phyloP scores from a whole-genome alignment of 140 eudicot genomes.

The Oenanthe javanica region DNA sequence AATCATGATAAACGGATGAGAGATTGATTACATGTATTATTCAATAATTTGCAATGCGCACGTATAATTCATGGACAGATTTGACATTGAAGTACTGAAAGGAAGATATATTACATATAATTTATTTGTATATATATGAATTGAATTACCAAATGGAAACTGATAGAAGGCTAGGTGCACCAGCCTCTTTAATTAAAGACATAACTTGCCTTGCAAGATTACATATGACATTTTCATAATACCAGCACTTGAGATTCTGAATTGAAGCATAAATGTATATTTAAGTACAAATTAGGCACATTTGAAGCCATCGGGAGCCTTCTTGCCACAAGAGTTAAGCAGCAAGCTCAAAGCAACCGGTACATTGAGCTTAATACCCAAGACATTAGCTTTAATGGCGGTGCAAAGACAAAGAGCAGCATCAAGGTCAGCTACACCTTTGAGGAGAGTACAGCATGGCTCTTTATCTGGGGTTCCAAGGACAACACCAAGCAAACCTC shows the following conservation, averaged over 20 bases:
- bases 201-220: neutral
- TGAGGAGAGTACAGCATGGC: neutral
- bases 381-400: neutral
- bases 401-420: conserved; percentile 3
- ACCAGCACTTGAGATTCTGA: neutral
- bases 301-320: neutral
- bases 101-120: neutral
- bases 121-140: neutral
- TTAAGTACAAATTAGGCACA: neutral
- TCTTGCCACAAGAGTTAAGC: conserved; percentile 4
- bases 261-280: neutral
- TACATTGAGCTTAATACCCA: conserved; percentile 1
- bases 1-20: no score
- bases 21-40: no score
- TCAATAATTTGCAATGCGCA: no score
- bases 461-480: neutral
- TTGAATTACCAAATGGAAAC: neutral
- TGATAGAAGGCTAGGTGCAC: neutral
- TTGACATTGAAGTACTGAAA: neutral
- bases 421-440: neutral
- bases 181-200: neutral
- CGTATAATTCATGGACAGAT: no score
- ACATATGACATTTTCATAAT: neutral
- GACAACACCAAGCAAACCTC: neutral
- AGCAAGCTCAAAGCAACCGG: conserved; percentile 5